Conservation (phyloP, 140 eudicot genomes). For the Cichorium intybus region DNA sequence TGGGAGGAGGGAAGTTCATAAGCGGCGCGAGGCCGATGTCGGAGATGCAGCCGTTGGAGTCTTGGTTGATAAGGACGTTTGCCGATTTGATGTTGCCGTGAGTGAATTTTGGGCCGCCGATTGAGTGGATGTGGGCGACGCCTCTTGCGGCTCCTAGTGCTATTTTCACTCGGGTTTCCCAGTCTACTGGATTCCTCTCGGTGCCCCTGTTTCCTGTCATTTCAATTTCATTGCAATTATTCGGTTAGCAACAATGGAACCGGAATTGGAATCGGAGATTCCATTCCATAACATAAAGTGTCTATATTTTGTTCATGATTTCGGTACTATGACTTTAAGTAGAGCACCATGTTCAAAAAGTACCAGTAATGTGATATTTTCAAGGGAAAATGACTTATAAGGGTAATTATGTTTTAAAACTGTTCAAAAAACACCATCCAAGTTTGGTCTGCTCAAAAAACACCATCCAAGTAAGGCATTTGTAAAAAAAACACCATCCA, state of each 20-base stretch:
- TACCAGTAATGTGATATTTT: too few species aligned
- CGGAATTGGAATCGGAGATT: neutral
- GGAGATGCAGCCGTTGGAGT: conserved; percentile 61
- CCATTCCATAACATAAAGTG: neutral
- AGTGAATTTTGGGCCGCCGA: conserved; percentile 63
- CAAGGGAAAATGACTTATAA: too few species aligned
- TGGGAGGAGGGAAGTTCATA: conserved; percentile 66
- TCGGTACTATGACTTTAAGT: too few species aligned
- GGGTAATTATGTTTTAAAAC: too few species aligned
- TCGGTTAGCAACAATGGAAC: too few species aligned
- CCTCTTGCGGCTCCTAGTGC: conserved; percentile 86
- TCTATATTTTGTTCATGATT: too few species aligned
- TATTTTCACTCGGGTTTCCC: conserved; percentile 83
- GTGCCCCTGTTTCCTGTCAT: conserved; percentile 67
- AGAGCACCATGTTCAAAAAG: too few species aligned
- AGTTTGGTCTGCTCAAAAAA: too few species aligned
- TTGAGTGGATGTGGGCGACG: conserved; percentile 76
- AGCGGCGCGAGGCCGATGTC: conserved; percentile 82
- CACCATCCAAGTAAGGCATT: too few species aligned
- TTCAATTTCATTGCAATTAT: conserved; percentile 6
- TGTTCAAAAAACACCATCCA: too few species aligned
- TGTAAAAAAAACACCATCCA: too few species aligned
- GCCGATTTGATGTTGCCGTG: conserved; percentile 93
- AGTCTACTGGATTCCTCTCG: conserved; percentile 60
- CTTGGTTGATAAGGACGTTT: conserved; percentile 70